Base-by-base conservation (phyloP, 805 yeast genomes). In the Lipomyces yamanashiensis region DNA sequence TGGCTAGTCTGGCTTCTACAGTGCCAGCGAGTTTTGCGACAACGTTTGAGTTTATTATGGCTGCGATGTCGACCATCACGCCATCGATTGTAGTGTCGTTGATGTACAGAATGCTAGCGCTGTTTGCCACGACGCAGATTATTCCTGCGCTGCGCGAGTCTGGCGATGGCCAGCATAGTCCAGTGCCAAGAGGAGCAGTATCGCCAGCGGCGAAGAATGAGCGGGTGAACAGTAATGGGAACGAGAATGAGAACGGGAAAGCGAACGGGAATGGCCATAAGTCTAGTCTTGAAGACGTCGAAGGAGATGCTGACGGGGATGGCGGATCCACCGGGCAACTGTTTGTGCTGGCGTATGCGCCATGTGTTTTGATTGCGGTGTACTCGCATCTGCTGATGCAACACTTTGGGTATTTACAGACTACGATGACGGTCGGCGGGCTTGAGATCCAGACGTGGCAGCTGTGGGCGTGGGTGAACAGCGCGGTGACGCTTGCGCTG, bases 381-480 rank as follows among this genome's bases (percentile, higher is more conserved):
- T 95, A 95, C 77, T 91, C 98, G 1, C 97, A 95, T 74, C 79
- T 95, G 70, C 88, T 93, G 84, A 84, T 95, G 81, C 96, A 90
- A 79, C 92, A 91, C 72, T 86, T 88, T 57, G 90, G 92, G 57
- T 88, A 86, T 72, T 78, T 89, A 61, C 89, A 63, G 40, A 47
- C 87, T 52, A 79, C 84, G 15, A 88, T 88, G 62, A 88, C 88
- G 85, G 84, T 2, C 79, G 83, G 74, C 81, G 84, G 84, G n/a
- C 41, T 67, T 15, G 61, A 54, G 54, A 39, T 70, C 37, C 45
- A 66, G 33, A 68, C 97, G n/a, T 89, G 96, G 90, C 92, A 91
- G 71, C 89, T 95, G 74, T 93, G 99, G 98, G 90, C 92, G 71
- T 93, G 98, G 98, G 84, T 90, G 63, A 93, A 93, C 74, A 89